Evolutionary conservation across 2,329 filamentous ascomycete genomes (phyloP), one percentile per base, ranked within the genome.

Genomic region (Fusarium albidum): DNA sequence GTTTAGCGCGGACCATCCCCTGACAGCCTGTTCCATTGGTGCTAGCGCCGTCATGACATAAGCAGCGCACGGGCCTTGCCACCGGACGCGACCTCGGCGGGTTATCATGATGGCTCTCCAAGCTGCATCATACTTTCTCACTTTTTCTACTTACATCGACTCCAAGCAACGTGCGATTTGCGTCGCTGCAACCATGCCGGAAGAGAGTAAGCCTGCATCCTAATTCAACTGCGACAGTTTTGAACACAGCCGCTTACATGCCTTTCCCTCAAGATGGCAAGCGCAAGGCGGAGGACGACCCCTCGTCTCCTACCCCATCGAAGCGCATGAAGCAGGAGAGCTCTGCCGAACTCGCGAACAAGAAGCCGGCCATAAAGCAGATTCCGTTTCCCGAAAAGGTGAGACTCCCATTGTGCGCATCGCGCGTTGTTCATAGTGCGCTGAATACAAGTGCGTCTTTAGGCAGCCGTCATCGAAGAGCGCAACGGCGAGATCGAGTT

Each of bases 401-500:
- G 21, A 70, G 57, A 29, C n/a, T 6, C 5, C 3, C 1, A 0
- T 3, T 26, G 4, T 1, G 1, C 9, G 33, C 1, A 2, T 10
- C 4, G 8, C 21, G 11, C 41, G 13, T n/a, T n/a, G n/a, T n/a
- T n/a, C 5, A 14, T 45, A 39, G 6, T 15, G 9, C 39, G 8
- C 59, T 63, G 5, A 63, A 21, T 14, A 14, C 9, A 9, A 17
- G n/a, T n/a, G n/a, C n/a, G 25, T 26, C n/a, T 15, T 8, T 59
- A 91, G 87, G 90, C 92, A 6, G 94, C 93, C 9, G 94, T 96
- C 5, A 82, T 96, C 61, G 95, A 99, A 77, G 95, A 99, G 75
- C 89, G 92, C 67, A 90, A 88, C 69, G 92, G 93, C 69, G 91
- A 96, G 61, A 98, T 99, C 65, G 92, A 98, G 73, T 98, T 98